A percentile compares a stretch with the other conserved stretches of the same genome.
phyloP scores from a whole-genome alignment of 148 eudicot species.

The Chenopodium quinoa region DNA sequence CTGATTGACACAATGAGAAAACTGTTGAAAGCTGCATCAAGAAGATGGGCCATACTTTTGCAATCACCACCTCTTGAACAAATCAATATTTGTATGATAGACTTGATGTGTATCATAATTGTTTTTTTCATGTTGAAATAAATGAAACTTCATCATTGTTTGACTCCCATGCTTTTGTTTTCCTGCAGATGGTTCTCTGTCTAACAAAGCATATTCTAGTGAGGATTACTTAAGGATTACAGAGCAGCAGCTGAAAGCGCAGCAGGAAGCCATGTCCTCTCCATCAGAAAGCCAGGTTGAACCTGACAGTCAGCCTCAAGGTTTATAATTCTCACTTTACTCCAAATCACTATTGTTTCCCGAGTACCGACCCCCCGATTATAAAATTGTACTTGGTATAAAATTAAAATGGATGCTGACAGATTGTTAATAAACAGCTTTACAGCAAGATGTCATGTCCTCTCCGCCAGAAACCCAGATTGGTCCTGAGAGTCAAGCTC shows the following conservation, averaged over 20 bases:
- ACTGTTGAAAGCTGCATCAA: neutral
- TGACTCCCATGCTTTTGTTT: neutral
- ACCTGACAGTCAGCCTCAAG: constrained; percentile 40
- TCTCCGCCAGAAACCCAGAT: constrained; percentile 18
- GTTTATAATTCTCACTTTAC: constrained; percentile 24
- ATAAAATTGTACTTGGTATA: too few relatives aligned
- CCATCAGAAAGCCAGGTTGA: constrained; percentile 34
- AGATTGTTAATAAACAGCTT: constrained; percentile 18
- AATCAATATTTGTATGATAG: neutral
- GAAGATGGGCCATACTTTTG: neutral
- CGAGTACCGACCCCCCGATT: neutral
- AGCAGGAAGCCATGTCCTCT: constrained; percentile 32
- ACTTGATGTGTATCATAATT: neutral
- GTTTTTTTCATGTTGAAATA: neutral
- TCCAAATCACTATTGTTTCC: neutral
- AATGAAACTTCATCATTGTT: neutral
- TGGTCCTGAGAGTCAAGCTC: constrained; percentile 18
- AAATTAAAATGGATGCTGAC: neutral
- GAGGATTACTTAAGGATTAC: constrained; percentile 62
- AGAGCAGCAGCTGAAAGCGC: constrained; percentile 61
- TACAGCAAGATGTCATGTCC: constrained; percentile 7
- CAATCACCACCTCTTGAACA: neutral
- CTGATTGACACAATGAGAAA: neutral
- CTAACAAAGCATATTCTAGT: constrained; percentile 45
- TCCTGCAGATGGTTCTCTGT: constrained; percentile 54